phyloP scores from a whole-genome alignment of 257 asterid genomes.

The Solanum piurae region DNA sequence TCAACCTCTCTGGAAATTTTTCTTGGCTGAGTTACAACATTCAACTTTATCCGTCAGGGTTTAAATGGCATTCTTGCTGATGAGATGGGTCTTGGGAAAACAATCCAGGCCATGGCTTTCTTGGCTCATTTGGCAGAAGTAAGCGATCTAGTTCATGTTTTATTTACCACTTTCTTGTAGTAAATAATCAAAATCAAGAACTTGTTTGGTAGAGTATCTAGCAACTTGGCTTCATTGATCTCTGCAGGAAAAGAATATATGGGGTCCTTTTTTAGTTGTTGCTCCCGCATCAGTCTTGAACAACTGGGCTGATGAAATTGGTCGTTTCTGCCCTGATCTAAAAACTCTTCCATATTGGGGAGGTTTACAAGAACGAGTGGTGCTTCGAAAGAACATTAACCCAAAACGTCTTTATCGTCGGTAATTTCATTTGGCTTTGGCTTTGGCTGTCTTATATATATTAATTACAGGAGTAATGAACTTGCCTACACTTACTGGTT shows the following conservation, averaged over 20 bases:
- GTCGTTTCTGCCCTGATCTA: conserved; percentile 96
- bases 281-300: conserved; percentile 96
- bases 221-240: conserved; percentile 15
- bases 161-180: not conserved
- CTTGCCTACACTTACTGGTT: not conserved
- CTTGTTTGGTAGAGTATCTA: not conserved
- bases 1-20: conserved; percentile 1
- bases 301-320: conserved; percentile 98
- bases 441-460: not conserved
- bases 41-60: conserved; percentile 37
- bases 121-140: conserved; percentile 99
- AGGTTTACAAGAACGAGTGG: conserved; percentile 70
- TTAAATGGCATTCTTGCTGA: conserved; percentile 99
- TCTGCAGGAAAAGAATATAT: conserved; percentile 80
- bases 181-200: not conserved
- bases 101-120: conserved; percentile 98
- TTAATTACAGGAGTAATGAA: not conserved
- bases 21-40: not conserved
- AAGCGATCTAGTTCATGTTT: conserved; percentile 10
- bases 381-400: conserved; percentile 89
- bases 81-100: conserved; percentile 98
- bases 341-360: conserved; percentile 99
- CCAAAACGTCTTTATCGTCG: conserved; percentile 95
- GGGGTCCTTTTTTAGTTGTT: conserved; percentile 99
- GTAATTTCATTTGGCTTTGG: conserved; percentile 22